These are phyloP conservation scores for Volvox carteri DNA, from an alignment of 163 green algal genomes.

Conservation along the genomic window DNA sequence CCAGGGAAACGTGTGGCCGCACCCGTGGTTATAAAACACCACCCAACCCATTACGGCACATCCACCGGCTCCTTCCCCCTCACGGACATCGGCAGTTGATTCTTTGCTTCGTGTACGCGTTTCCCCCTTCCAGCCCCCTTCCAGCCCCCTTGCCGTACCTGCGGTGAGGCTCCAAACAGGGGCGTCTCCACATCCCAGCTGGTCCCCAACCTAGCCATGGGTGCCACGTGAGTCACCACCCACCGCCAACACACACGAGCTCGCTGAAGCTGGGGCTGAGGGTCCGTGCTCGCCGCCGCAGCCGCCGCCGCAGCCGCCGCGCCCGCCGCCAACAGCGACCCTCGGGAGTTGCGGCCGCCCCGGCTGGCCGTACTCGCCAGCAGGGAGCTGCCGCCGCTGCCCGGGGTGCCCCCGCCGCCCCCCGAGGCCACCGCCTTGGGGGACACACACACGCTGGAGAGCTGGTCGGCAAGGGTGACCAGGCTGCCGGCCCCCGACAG, in stretches of 20 bases:
- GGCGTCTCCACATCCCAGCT: conserved; percentile 55
- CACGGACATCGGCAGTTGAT: background rate
- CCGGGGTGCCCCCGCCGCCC: background rate
- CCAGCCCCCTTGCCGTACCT: conserved; percentile 7
- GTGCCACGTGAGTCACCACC: conserved; percentile 62
- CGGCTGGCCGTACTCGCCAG: background rate
- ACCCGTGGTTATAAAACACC: too few species aligned
- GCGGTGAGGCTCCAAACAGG: conserved; percentile 59
- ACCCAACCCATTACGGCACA: too few species aligned
- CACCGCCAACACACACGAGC: conserved; percentile 67
- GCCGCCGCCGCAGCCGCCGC: background rate
- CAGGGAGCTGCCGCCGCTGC: background rate
- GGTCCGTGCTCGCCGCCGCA: conserved; percentile 11
- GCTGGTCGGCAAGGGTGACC: conserved; percentile 33
- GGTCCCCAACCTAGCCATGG: conserved; percentile 4
- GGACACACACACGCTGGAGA: conserved; percentile 28
- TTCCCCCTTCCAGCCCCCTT: background rate
- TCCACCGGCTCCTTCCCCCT: background rate
- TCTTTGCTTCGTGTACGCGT: too few species aligned
- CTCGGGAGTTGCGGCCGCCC: background rate
- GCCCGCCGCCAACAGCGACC: conserved; percentile 15
- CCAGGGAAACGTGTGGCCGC: too few species aligned
- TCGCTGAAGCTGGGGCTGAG: conserved; percentile 63
- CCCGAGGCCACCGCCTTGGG: background rate
- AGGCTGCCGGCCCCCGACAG: conserved; percentile 4